A percentile compares a stretch with the other conserved stretches of the same genome.
phyloP scores from a whole-genome alignment of 23 red algal species.

The Gracilariopsis chorda region DNA sequence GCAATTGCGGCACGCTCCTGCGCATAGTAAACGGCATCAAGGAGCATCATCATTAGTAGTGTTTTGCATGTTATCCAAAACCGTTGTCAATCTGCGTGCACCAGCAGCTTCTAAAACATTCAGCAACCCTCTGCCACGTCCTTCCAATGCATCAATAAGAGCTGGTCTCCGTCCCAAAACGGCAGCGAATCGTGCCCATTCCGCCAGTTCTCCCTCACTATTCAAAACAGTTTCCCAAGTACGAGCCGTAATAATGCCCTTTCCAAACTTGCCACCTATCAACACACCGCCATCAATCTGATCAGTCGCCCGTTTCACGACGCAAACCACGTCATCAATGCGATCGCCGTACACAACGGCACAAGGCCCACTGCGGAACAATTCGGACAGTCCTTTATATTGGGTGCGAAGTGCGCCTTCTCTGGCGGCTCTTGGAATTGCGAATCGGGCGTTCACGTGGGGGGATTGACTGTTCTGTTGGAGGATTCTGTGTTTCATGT shows the following conservation, averaged over 20 bases:
- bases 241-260: slow-evolving; percentile 1
- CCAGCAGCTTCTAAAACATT: slow-evolving; percentile 17
- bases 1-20: too few relatives aligned
- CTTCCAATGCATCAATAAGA: slow-evolving; percentile 7
- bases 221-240: slow-evolving; percentile 38
- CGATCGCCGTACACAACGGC: slow-evolving; percentile 55
- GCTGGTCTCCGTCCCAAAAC: neutral
- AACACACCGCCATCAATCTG: slow-evolving; percentile 53
- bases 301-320: slow-evolving; percentile 11
- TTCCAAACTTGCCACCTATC: slow-evolving; percentile 56
- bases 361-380: slow-evolving; percentile 38
- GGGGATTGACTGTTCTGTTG: neutral
- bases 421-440: slow-evolving; percentile 10
- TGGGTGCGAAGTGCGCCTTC: slow-evolving; percentile 1
- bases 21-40: too few relatives aligned
- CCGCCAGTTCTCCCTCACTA: slow-evolving; percentile 45
- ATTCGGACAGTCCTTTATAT: slow-evolving; percentile 14
- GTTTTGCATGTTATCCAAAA: slow-evolving; percentile 21
- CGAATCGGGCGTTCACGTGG: slow-evolving; percentile 26
- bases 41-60: too few relatives aligned
- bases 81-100: slow-evolving; percentile 8
- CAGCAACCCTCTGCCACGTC: neutral
- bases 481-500: slow-evolving; percentile 56
- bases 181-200: slow-evolving; percentile 20
- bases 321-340: slow-evolving; percentile 36